Conservation (phyloP, 768 basidiomycete genomes). For the Calocybe cyanea region DNA sequence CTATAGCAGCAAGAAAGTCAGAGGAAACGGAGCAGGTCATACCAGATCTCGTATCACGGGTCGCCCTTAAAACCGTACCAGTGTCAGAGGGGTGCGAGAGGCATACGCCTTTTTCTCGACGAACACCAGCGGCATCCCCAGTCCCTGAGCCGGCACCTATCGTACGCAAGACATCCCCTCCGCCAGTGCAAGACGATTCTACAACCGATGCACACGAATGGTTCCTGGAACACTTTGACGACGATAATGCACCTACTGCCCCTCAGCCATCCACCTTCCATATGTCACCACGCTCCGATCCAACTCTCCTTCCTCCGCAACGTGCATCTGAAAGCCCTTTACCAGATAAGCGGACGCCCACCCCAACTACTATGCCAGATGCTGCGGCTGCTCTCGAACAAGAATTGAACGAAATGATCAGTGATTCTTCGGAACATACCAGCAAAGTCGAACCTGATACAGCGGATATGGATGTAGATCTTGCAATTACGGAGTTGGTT, state of each 20-base stretch:
- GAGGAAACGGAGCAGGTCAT: conserved; percentile 27
- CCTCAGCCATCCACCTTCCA: conserved; percentile 23
- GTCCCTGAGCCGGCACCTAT: not conserved
- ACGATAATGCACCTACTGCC: conserved; percentile 22
- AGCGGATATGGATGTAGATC: conserved; percentile 41
- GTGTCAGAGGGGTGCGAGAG: conserved; percentile 1
- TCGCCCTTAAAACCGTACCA: conserved; percentile 7
- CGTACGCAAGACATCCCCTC: conserved; percentile 11
- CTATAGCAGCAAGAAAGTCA: conserved; percentile 42
- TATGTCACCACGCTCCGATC: conserved; percentile 23
- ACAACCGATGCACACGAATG: conserved; percentile 59
- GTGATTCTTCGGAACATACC: conserved; percentile 18
- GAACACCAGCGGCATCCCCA: not conserved
- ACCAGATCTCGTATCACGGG: conserved; percentile 11
- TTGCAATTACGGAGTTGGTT: conserved; percentile 40
- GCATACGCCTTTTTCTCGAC: conserved; percentile 15
- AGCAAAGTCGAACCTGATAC: conserved; percentile 28
- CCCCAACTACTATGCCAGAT: conserved; percentile 25
- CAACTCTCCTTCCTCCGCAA: conserved; percentile 12
- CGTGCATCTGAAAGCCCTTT: conserved; percentile 6
- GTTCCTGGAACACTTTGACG: conserved; percentile 52
- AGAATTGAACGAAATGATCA: conserved; percentile 31
- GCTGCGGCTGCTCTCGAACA: conserved; percentile 39
- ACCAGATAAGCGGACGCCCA: conserved; percentile 14
- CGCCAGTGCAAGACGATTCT: conserved; percentile 9